A percentile compares a stretch with the other conserved stretches of the same genome.
Conservation (phyloP, 768 basidiomycete genomes). For the Leccinum truebloodii region DNA sequence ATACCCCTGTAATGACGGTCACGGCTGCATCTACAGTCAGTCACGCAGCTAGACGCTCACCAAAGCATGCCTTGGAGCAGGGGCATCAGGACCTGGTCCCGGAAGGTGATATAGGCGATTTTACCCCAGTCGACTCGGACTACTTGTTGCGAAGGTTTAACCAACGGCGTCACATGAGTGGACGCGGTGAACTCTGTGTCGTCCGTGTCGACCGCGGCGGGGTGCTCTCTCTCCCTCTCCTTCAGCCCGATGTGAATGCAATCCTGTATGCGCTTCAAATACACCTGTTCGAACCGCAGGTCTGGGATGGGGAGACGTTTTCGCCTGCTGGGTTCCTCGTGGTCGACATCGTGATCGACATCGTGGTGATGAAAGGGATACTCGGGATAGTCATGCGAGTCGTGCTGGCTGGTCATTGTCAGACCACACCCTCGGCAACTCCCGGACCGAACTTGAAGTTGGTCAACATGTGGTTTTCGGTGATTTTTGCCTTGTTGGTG, state of each 20-base stretch:
- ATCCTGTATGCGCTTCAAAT: conserved; percentile 58
- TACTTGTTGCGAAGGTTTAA: conserved; percentile 36
- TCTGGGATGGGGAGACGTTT: conserved; percentile 66
- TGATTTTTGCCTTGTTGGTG: conserved; percentile 15
- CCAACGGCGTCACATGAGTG: conserved; percentile 32
- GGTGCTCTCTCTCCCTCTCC: conserved; percentile 35
- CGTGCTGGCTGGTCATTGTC: conserved; percentile 24
- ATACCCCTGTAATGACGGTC: conserved; percentile 26
- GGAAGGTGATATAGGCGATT: conserved; percentile 60
- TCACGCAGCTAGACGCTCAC: conserved; percentile 39
- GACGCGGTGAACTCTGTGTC: conserved; percentile 21
- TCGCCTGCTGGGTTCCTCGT: conserved; percentile 23
- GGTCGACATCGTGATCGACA: conserved; percentile 15
- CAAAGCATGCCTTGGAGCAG: conserved; percentile 67
- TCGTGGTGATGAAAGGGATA: conserved; percentile 18
- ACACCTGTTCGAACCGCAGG: conserved; percentile 74
- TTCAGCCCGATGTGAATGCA: conserved; percentile 47
- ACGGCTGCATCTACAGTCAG: neutral
- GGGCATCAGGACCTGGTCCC: conserved; percentile 71
- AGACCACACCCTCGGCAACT: conserved; percentile 19
- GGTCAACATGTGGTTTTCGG: conserved; percentile 16
- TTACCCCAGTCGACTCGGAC: conserved; percentile 55
- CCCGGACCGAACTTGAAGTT: conserved; percentile 10
- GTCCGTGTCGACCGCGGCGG: conserved; percentile 17
- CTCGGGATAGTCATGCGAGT: conserved; percentile 26